Base-by-base conservation (phyloP, 2,329 filamentous ascomycete species). In the Microdochium bolleyi region DNA sequence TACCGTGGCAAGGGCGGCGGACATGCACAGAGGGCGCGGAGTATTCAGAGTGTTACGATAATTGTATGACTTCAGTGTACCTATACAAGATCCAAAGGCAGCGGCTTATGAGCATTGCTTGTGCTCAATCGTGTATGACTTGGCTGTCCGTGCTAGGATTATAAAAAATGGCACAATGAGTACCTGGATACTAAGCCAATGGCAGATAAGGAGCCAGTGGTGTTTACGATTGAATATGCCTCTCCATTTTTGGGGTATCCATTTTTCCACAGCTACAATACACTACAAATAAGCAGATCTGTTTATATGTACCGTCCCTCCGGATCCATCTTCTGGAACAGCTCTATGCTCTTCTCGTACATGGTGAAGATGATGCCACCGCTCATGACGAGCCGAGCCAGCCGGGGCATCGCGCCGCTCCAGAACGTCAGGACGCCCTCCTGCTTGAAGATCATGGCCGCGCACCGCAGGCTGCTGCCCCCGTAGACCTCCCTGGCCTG, bases 281-380 rank as follows among this genome's bases (percentile, higher is more conserved):
- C 48, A 49, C n/a, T 22, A 52, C 25, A 54, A 50, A 49, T 49
- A 55, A 54, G n/a, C 32, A 55, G n/a, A n/a, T n/a, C 37, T 14
- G 5, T 27, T 8, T 74, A 95, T 57, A 97, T 82, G 66, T 95
- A 96, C 67, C 79, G 87, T 65, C 84, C 84, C 62, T 95, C 81
- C 0, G 94, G 94, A 67, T 99, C 94, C 51, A 92, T 54, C 64
- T 68, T 77, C 62, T 89, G 82, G 75, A 99, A 83, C 54, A 91
- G 62, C 51, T 96, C 92, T 76, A 97, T 97, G 54, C 87, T 88
- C 80, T 96, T 96, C 75, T 97, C 92, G 68, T 96, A 94, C 85
- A 97, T 95, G 22, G 94, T 95, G 66, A 99, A 99, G 41, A 99
- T 94, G 64, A 99, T 96, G 19, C 94, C 94, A 53, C 94, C 94